These are phyloP conservation scores for Metarhizium sp. DNA, from an alignment of 2,329 filamentous ascomycete species.

Conservation along the genomic window DNA sequence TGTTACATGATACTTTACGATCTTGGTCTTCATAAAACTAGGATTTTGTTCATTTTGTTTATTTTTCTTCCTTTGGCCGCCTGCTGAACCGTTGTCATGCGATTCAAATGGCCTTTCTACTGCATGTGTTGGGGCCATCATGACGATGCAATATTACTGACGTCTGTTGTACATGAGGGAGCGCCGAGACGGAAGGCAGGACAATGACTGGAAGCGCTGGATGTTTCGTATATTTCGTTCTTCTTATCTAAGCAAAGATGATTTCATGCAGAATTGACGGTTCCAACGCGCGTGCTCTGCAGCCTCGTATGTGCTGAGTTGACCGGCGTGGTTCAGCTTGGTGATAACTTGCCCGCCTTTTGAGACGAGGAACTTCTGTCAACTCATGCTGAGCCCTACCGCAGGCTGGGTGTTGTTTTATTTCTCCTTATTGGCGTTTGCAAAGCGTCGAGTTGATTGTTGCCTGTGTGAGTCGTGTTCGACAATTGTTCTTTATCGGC, in stretches of 20 bases:
- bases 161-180: slow-evolving; percentile 4
- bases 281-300: background rate
- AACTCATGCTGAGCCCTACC: too few species aligned
- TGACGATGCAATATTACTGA: slow-evolving; percentile 10
- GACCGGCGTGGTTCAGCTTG: too few species aligned
- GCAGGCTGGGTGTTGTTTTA: too few species aligned
- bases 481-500: too few species aligned
- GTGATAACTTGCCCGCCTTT: too few species aligned
- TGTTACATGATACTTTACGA: slow-evolving; percentile 22
- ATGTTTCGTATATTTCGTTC: slow-evolving; percentile 3
- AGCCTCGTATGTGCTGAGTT: background rate
- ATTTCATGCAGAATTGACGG: background rate
- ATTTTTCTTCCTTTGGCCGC: background rate
- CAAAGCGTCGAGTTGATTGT: too few species aligned
- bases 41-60: slow-evolving; percentile 5
- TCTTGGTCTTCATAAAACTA: slow-evolving; percentile 16
- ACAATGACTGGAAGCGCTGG: slow-evolving; percentile 8
- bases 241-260: slow-evolving; percentile 1
- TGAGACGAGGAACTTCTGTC: too few species aligned
- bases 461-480: too few species aligned
- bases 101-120: background rate
- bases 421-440: too few species aligned
- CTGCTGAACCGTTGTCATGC: background rate
- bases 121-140: slow-evolving; percentile 9
- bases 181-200: slow-evolving; percentile 1